Evolutionary conservation across 2,329 filamentous ascomycete genomes (phyloP), one percentile per base, ranked within the genome.

Genomic region (Colletotrichum siamense): DNA sequence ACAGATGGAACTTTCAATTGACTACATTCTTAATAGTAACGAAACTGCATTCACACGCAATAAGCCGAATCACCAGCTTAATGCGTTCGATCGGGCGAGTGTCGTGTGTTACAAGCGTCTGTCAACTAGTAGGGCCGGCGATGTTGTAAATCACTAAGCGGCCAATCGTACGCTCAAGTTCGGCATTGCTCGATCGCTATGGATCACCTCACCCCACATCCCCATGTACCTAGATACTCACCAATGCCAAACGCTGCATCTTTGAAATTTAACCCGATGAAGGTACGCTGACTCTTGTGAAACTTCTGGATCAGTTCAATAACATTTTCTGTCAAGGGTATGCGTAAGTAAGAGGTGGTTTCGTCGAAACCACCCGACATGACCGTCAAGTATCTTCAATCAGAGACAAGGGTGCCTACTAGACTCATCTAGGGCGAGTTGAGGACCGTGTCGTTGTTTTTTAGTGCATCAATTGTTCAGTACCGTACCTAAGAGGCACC

Each of bases 201-300:
- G 16, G 32, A 34, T 44, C 8, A n/a, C 36, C 36, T 44, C 16
- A 9, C 36, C 15, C 0, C 8, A 0, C 36, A 39, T 18, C 8
- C 36, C 16, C 16, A 39, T 39, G 8, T 39, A 5, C 36, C 36
- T 39, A 18, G 36, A 18, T 18, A 39, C 36, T 39, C 36, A 18
- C 0, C 36, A 39, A 8, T 3, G 0, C 8, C 36, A 39, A 0
- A 18, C 8, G 8, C 8, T 39, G 16, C 16, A 16, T 9, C 16
- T 18, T 8, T 18, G 16, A 39, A 1, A 39, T 39, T 2, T 0
- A 39, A 18, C 8, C 5, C 8, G 8, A 39, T 39, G 0, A 9
- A 18, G 16, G 0, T 5, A 39, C 15, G 36, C 36, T 18, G 36
- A 39, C 0, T 16, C 8, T 39, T 39, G 4, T 18, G 1, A 5